These are phyloP conservation scores for Wickerhamia fluorescens DNA, from an alignment of 805 yeast genomes.

Conservation along the genomic window DNA sequence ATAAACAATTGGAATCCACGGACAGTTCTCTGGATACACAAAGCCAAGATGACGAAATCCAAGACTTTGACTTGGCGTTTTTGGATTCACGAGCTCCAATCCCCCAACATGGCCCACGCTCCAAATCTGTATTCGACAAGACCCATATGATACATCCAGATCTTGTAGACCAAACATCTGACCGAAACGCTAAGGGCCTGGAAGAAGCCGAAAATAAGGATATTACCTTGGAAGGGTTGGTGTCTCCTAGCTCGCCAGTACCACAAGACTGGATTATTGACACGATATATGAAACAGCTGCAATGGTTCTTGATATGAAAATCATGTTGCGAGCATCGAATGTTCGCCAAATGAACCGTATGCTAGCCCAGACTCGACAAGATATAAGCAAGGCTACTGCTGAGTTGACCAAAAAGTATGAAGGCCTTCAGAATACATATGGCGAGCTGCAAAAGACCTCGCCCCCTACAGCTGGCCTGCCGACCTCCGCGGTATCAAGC, in stretches of 20 bases:
- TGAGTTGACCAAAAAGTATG: conserved; percentile 12
- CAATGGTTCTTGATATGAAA: conserved; percentile 56
- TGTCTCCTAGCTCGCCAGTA: conserved; percentile 47
- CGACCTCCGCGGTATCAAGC: no score
- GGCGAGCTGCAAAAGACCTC: no score
- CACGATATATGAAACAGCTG: conserved; percentile 54
- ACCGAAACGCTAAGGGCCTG: conserved; percentile 14
- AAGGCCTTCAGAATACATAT: no score
- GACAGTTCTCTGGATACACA: background rate
- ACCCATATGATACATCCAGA: conserved; percentile 4
- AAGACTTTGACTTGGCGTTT: conserved; percentile 21
- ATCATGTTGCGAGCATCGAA: conserved; percentile 52
- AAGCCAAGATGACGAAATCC: background rate
- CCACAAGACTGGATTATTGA: conserved; percentile 53
- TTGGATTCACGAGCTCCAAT: conserved; percentile 12
- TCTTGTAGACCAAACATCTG: conserved; percentile 1
- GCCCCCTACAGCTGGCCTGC: no score
- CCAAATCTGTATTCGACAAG: conserved; percentile 30
- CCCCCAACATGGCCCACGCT: conserved; percentile 10
- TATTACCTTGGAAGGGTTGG: conserved; percentile 50
- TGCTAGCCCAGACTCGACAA: conserved; percentile 23
- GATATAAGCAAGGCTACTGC: conserved; percentile 21
- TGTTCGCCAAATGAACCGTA: conserved; percentile 43
- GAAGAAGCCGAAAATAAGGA: conserved; percentile 10
- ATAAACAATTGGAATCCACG: background rate